A percentile compares a stretch with the other conserved stretches of the same genome.
These are phyloP conservation scores for Penicillium arizonense DNA, from an alignment of 495 filamentous ascomycete species.

Conservation along the genomic window DNA sequence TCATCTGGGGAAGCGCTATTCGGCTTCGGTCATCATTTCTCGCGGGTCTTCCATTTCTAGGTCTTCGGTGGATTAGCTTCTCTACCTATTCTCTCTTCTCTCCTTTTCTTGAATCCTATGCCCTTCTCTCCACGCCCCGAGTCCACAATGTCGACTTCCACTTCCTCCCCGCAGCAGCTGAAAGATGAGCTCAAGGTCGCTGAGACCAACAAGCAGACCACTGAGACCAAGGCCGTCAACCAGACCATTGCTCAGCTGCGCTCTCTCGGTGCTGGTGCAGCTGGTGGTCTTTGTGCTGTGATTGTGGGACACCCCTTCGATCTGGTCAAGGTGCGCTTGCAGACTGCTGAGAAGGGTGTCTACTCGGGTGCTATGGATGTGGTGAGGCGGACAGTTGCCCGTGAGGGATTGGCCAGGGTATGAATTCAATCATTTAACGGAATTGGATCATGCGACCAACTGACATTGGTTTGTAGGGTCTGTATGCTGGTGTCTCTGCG, in stretches of 20 bases:
- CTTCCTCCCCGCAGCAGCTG: slow-evolving; percentile 31
- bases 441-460: slow-evolving; percentile 1
- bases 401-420: slow-evolving; percentile 75
- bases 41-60: not conserved
- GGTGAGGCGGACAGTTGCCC: slow-evolving; percentile 78
- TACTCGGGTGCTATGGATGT: slow-evolving; percentile 92
- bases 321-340: slow-evolving; percentile 93
- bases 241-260: slow-evolving; percentile 57
- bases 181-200: slow-evolving; percentile 32
- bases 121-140: slow-evolving; percentile 6
- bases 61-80: slow-evolving; percentile 6
- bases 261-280: slow-evolving; percentile 84
- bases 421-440: not conserved
- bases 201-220: too few relatives aligned
- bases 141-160: slow-evolving; percentile 31
- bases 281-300: slow-evolving; percentile 91
- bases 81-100: not conserved
- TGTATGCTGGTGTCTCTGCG: slow-evolving; percentile 97
- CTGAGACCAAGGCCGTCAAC: slow-evolving; percentile 39
- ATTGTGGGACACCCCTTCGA: slow-evolving; percentile 95
- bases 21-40: slow-evolving; percentile 15
- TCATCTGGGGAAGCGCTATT: slow-evolving; percentile 17
- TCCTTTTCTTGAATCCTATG: not conserved
- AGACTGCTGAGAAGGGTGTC: slow-evolving; percentile 92
- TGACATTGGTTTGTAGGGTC: slow-evolving; percentile 48